These are phyloP conservation scores for Fusarium sublunatum DNA, from an alignment of 2,329 filamentous ascomycete genomes.

Conservation along the genomic window DNA sequence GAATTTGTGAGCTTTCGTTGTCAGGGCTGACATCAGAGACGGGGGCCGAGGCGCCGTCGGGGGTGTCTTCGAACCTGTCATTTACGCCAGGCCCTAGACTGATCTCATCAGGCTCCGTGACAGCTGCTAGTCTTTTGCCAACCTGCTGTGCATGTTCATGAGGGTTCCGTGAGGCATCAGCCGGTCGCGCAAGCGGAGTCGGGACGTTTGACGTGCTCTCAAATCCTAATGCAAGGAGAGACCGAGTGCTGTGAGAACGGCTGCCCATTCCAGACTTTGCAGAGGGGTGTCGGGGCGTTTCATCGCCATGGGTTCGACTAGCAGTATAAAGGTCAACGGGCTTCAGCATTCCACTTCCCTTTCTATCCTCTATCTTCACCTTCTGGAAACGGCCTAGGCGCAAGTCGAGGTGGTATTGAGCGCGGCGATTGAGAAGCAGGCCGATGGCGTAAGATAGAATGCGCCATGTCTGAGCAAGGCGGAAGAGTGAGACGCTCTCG, in stretches of 20 bases:
- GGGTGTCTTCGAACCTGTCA: constrained; percentile 50
- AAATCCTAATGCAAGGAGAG: constrained; percentile 65
- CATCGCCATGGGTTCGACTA: constrained; percentile 50
- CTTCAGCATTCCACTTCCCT: constrained; percentile 43
- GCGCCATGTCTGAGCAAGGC: constrained; percentile 73
- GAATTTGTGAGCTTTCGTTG: constrained; percentile 60
- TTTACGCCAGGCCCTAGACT: constrained; percentile 61
- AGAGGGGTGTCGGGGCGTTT: constrained; percentile 52
- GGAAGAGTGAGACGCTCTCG: constrained; percentile 66
- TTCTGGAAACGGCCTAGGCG: constrained; percentile 58
- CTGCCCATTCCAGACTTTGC: constrained; percentile 46
- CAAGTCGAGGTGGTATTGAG: constrained; percentile 66
- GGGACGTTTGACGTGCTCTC: constrained; percentile 72
- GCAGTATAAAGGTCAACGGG: constrained; percentile 42
- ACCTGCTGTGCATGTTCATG: constrained; percentile 47
- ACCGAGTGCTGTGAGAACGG: constrained; percentile 54
- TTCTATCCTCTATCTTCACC: constrained; percentile 48
- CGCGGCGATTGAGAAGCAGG: constrained; percentile 65
- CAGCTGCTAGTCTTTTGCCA: constrained; percentile 58
- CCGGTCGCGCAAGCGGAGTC: constrained; percentile 68
- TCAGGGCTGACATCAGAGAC: constrained; percentile 64
- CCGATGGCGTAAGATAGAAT: constrained; percentile 67
- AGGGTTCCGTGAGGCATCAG: constrained; percentile 50
- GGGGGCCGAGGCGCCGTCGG: constrained; percentile 60
- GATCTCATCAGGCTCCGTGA: constrained; percentile 63